Evolutionary conservation across 1,139 yeast genomes (phyloP).

Genomic region (Zygoascus sp.): DNA sequence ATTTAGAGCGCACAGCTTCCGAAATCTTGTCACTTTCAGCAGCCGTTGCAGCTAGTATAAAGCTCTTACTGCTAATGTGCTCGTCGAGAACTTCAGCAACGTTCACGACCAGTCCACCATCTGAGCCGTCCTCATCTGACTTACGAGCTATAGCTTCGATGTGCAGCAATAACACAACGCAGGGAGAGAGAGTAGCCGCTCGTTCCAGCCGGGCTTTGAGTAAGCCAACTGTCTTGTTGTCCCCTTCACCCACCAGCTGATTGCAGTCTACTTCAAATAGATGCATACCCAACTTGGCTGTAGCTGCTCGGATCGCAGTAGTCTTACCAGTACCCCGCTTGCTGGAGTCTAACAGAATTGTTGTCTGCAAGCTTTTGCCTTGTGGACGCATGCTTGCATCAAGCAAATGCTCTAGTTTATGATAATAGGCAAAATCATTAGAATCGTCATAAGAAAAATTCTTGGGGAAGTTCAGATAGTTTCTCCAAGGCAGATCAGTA

Average conservation of each 20-base stretch:
- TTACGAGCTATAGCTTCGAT: constrained; percentile 69
- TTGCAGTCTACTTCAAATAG: constrained; percentile 67
- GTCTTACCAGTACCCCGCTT: constrained; percentile 79
- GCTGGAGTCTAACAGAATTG: constrained; percentile 63
- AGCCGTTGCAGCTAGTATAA: constrained; percentile 63
- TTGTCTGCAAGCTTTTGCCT: constrained; percentile 47
- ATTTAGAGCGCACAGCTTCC: constrained; percentile 58
- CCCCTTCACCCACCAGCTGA: constrained; percentile 53
- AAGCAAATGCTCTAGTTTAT: constrained; percentile 39
- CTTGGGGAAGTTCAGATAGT: constrained; percentile 41
- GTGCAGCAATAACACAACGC: constrained; percentile 62
- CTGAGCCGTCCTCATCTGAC: constrained; percentile 57
- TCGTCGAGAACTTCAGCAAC: constrained; percentile 57
- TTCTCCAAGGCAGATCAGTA: constrained; percentile 47
- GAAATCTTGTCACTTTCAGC: constrained; percentile 69
- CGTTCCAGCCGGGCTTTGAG: constrained; percentile 74
- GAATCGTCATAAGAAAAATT: constrained; percentile 25
- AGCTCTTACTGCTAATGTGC: constrained; percentile 36
- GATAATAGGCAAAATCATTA: constrained; percentile 45
- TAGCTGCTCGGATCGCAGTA: constrained; percentile 52
- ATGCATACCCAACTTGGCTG: constrained; percentile 61
- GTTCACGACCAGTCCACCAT: constrained; percentile 55
- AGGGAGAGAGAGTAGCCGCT: constrained; percentile 41
- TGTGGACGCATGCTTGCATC: constrained; percentile 35
- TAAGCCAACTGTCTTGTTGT: constrained; percentile 72